Conservation (phyloP, 2,329 filamentous ascomycete genomes). For the Ophiostoma sp. region DNA sequence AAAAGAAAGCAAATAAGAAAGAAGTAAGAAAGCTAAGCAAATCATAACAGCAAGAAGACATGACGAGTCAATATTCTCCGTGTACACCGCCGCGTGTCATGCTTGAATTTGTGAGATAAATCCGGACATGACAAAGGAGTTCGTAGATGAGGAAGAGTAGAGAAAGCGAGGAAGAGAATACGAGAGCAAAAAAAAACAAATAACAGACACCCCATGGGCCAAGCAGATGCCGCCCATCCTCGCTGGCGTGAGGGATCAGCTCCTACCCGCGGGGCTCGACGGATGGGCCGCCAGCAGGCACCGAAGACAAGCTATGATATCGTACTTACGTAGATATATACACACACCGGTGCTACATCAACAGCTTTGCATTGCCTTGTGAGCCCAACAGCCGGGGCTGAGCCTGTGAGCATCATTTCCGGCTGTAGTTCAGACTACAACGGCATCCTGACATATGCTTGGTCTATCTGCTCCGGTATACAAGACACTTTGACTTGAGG, state of each 20-base stretch:
- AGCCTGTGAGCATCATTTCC: neutral
- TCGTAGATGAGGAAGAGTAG: too few relatives aligned
- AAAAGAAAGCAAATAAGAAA: neutral
- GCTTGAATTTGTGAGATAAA: too few relatives aligned
- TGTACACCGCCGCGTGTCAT: constrained; percentile 1
- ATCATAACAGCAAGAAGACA: neutral
- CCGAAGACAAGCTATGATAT: neutral
- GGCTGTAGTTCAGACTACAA: neutral
- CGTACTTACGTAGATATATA: too few relatives aligned
- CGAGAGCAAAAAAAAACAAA: too few relatives aligned
- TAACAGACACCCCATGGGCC: too few relatives aligned
- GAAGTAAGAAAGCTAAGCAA: neutral
- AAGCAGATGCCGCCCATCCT: neutral
- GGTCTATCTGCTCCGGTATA: neutral
- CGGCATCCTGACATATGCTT: neutral
- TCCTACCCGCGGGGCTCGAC: neutral
- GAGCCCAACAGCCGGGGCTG: neutral
- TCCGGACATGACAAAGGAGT: too few relatives aligned
- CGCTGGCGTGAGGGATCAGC: neutral
- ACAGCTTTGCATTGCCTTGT: too few relatives aligned
- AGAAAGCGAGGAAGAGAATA: too few relatives aligned
- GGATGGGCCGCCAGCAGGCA: constrained; percentile 1
- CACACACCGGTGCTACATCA: too few relatives aligned
- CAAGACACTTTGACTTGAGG: too few relatives aligned
- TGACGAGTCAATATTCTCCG: neutral